A percentile compares a stretch with the other conserved stretches of the same genome.
These are phyloP conservation scores for Globisporangium spinosum DNA, from an alignment of 352 stramenopile species.

Conservation along the genomic window DNA sequence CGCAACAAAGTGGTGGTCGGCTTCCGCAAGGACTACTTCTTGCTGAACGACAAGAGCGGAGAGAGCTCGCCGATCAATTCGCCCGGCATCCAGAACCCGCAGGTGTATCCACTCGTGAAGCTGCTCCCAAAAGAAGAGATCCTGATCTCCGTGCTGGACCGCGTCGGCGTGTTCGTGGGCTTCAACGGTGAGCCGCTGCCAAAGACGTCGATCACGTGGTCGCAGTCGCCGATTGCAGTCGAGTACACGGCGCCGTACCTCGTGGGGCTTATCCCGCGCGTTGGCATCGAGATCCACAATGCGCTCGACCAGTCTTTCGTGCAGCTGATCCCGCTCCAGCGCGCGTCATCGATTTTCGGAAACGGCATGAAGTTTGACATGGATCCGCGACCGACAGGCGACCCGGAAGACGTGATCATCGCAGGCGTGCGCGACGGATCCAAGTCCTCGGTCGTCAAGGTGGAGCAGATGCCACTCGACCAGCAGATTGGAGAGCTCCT, in stretches of 20 bases:
- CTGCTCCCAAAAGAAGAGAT: conserved; percentile 84
- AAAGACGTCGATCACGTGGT: conserved; percentile 84
- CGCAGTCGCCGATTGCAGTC: conserved; percentile 60
- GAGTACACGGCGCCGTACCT: conserved; percentile 82
- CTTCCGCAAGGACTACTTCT: conserved; percentile 67
- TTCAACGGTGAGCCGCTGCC: conserved; percentile 76
- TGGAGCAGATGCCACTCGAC: conserved; percentile 84
- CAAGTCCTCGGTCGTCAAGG: conserved; percentile 78
- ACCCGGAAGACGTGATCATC: conserved; percentile 78
- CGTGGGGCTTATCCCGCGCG: conserved; percentile 65
- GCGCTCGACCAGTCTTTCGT: conserved; percentile 67
- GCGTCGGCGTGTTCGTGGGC: conserved; percentile 76
- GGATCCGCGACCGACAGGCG: conserved; percentile 66
- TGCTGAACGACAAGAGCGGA: conserved; percentile 83
- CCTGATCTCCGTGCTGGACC: conserved; percentile 76
- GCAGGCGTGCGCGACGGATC: conserved; percentile 65
- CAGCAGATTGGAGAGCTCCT: conserved; percentile 82
- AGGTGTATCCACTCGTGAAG: conserved; percentile 71
- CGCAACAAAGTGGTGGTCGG: conserved; percentile 85
- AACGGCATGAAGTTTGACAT: conserved; percentile 92
- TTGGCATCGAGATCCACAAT: conserved; percentile 83
- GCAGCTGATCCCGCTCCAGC: conserved; percentile 63
- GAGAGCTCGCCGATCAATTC: conserved; percentile 71
- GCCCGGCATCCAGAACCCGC: conserved; percentile 58
- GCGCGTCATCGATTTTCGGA: conserved; percentile 71